phyloP scores from a whole-genome alignment of 192 early-diverging fungal genomes.

The Lobosporangium transversale region DNA sequence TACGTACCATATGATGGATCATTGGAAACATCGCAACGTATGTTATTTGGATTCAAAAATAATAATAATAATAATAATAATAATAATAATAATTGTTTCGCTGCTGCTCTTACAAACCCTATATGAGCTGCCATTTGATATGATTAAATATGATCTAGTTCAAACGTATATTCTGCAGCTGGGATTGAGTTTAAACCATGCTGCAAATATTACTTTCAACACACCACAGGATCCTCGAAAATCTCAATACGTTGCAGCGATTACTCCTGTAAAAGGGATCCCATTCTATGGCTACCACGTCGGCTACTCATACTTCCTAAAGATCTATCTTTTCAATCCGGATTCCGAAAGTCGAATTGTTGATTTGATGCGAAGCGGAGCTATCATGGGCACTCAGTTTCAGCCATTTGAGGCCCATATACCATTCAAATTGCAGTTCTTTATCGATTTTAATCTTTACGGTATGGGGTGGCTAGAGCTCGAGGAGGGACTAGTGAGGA shows the following conservation, averaged over 20 bases:
- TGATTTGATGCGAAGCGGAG: conserved; percentile 75
- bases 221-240: conserved; percentile 20
- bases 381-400: conserved; percentile 73
- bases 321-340: conserved; percentile 78
- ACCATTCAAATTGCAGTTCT: conserved; percentile 84
- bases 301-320: conserved; percentile 76
- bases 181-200: conserved; percentile 75
- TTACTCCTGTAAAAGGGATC: conserved; percentile 78
- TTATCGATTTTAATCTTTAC: conserved; percentile 87
- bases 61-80: too few relatives aligned
- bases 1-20: conserved; percentile 76
- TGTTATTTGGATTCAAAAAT: conserved; percentile 1
- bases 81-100: background rate
- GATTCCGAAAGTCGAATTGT: conserved; percentile 63
- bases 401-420: conserved; percentile 88
- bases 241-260: conserved; percentile 69
- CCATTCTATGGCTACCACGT: conserved; percentile 91
- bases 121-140: too few relatives aligned
- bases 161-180: conserved; percentile 64
- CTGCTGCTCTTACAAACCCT: too few relatives aligned
- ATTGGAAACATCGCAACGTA: conserved; percentile 30
- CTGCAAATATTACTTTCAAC: conserved; percentile 61
- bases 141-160: conserved; percentile 33
- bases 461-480: conserved; percentile 86
- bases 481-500: conserved; percentile 49